phyloP scores from a whole-genome alignment of 2,329 filamentous ascomycete species.

The Pyrenochaeta sp. region DNA sequence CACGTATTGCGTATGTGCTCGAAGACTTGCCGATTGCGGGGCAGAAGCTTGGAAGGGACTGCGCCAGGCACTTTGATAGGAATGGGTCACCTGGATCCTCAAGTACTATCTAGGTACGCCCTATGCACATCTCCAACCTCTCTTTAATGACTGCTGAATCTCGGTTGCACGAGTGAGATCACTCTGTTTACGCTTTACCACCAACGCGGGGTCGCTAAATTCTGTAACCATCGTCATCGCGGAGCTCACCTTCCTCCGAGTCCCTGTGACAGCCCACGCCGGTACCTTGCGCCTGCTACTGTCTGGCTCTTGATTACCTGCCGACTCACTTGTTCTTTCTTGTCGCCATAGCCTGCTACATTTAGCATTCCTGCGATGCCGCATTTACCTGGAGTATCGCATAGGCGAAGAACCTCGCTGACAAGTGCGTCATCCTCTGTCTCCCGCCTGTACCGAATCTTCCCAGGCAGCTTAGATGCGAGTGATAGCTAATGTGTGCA shows the following conservation, averaged over 20 bases:
- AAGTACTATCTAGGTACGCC: neutral
- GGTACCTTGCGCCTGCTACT: conserved; percentile 15
- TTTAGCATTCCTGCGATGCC: conserved; percentile 48
- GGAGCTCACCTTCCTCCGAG: conserved; percentile 26
- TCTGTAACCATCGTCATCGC: conserved; percentile 38
- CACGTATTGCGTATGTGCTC: conserved; percentile 4
- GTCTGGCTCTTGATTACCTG: neutral
- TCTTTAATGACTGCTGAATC: neutral
- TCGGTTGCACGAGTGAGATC: neutral
- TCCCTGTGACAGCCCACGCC: conserved; percentile 22
- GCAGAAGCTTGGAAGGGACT: conserved; percentile 7
- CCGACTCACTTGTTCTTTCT: neutral
- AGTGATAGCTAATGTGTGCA: conserved; percentile 24
- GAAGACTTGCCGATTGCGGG: conserved; percentile 15
- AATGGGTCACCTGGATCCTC: conserved; percentile 8
- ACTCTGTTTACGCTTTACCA: conserved; percentile 13
- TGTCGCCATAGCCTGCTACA: neutral
- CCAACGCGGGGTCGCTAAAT: conserved; percentile 31
- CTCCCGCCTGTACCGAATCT: conserved; percentile 12
- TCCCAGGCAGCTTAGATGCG: neutral
- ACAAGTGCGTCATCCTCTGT: conserved; percentile 37
- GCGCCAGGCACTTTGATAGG: conserved; percentile 3
- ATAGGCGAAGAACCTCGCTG: conserved; percentile 35
- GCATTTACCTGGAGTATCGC: conserved; percentile 33
- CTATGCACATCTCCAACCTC: conserved; percentile 3